Evolutionary conservation across 2,329 filamentous ascomycete species (phyloP), one percentile per base, ranked within the genome.

Genomic region (Scedosporium boydii): DNA sequence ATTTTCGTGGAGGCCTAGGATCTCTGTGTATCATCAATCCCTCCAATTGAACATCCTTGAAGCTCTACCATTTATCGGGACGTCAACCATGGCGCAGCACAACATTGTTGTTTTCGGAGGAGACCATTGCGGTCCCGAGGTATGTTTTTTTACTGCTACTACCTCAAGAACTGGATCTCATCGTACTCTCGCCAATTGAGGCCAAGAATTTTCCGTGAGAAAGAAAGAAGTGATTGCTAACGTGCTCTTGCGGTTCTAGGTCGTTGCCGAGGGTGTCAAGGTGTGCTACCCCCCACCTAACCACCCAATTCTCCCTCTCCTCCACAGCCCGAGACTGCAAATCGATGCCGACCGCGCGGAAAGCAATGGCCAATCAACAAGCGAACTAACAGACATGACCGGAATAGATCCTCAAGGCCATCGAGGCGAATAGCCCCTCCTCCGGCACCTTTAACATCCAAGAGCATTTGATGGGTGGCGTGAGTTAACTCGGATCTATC

Each of bases 391-490:
- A 23, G 7, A 14, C 3, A 58, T 18, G 56, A 4, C 9, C 34
- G 27, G 18, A 16, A 55, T 70, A 96, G 90, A 79, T 95, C 67
- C 83, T 98, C 72, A 89, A 88, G 73, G 82, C 88, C 4, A 80
- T 98, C 64, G 89, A 96, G 78, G 83, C 87, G 69, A 78, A 80
- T 68, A 87, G 85, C 72, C 82, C 87, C 63, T 84, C 87, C 67
- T 82, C 89, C 62, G 81, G 78, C 73, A 88, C 88, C 70, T 96
- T 98, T 80, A 91, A 95, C 74, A 88, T 97, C 70, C 85, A 96
- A 73, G 86, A 96, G 63, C 91, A 97, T 73, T 82, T 96, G 63
- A 84, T 99, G 63, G 93, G 95, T 70, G 93, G 95, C 71, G 93
- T 96, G 85, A 80, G 90, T 23, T 23, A 23, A 23, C 23, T 23